These are phyloP conservation scores for Yarrowia sp. DNA, from an alignment of 805 yeast genomes.

Conservation along the genomic window DNA sequence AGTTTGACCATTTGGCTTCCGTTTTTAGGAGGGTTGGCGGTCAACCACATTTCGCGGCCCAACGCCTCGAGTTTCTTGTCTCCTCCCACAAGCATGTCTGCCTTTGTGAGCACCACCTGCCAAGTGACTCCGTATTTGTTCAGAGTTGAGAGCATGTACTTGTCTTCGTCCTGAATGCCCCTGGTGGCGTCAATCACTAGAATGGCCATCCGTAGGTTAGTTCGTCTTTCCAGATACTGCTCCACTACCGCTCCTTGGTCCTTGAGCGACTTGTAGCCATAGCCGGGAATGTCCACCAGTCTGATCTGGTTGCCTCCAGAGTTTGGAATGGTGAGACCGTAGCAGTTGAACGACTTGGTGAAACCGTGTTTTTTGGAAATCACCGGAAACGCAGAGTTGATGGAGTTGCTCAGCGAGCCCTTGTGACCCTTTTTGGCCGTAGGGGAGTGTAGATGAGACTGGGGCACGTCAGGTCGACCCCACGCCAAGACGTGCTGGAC, in stretches of 20 bases:
- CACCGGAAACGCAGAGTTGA: conserved; percentile 55
- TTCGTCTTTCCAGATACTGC: conserved; percentile 64
- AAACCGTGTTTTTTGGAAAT: conserved; percentile 58
- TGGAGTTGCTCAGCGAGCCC: conserved; percentile 45
- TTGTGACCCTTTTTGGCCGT: conserved; percentile 36
- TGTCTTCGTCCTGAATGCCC: conserved; percentile 68
- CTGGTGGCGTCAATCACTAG: conserved; percentile 65
- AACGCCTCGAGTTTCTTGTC: conserved; percentile 29
- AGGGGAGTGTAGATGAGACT: conserved; percentile 58
- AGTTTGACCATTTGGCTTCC: neutral
- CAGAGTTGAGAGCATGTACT: conserved; percentile 58
- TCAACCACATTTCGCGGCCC: conserved; percentile 24
- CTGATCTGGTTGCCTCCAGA: conserved; percentile 68
- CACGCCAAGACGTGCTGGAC: conserved; percentile 48
- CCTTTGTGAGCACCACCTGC: conserved; percentile 78
- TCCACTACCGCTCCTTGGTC: conserved; percentile 74
- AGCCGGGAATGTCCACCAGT: conserved; percentile 88
- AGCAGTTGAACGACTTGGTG: conserved; percentile 71
- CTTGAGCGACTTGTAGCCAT: conserved; percentile 71
- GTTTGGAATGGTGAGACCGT: conserved; percentile 44
- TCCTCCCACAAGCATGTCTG: conserved; percentile 60
- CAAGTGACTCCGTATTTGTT: conserved; percentile 66
- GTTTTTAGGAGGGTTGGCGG: conserved; percentile 15
- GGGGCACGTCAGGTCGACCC: conserved; percentile 30
- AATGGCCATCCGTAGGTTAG: conserved; percentile 63